Evolutionary conservation across 106 monocot genomes (phyloP).

Genomic region (Vanilla planifolia): DNA sequence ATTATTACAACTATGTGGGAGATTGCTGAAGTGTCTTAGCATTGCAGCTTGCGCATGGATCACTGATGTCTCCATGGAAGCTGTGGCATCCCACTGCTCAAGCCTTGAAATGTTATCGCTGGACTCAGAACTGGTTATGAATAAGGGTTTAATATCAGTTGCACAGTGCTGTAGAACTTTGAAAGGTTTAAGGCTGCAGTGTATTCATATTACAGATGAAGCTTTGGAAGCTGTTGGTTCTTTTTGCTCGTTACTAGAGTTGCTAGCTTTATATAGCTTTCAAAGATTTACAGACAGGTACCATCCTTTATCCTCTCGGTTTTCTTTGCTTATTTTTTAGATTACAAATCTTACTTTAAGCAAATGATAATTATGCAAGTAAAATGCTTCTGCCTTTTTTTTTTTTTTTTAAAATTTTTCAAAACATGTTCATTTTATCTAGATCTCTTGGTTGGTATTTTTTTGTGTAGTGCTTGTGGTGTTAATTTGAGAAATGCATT

Average conservation of each 20-base stretch:
- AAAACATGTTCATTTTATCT: too few relatives aligned
- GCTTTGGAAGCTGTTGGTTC: slow-evolving; percentile 69
- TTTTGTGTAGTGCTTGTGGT: too few relatives aligned
- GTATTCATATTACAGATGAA: slow-evolving; percentile 72
- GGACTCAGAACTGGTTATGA: slow-evolving; percentile 69
- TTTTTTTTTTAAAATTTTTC: too few relatives aligned
- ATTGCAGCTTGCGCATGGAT: slow-evolving; percentile 84
- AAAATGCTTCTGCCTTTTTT: too few relatives aligned
- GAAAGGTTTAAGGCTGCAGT: slow-evolving; percentile 73
- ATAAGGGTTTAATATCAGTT: slow-evolving; percentile 64
- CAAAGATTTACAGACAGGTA: slow-evolving; percentile 87
- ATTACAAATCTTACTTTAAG: too few relatives aligned
- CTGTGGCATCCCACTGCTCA: slow-evolving; percentile 64
- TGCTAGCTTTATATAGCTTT: slow-evolving; percentile 75
- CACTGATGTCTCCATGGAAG: slow-evolving; percentile 67
- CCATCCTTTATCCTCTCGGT: neutral
- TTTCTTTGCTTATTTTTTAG: neutral
- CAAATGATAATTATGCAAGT: too few relatives aligned
- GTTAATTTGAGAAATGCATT: too few relatives aligned
- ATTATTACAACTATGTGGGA: slow-evolving; percentile 47
- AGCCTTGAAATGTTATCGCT: slow-evolving; percentile 60
- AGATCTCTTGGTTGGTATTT: too few relatives aligned
- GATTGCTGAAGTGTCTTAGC: slow-evolving; percentile 53
- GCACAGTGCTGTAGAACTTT: slow-evolving; percentile 57
- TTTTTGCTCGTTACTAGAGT: slow-evolving; percentile 59